phyloP scores from a whole-genome alignment of 1,284 basidiomycete species.

The Sanghuangporus weigelae region DNA sequence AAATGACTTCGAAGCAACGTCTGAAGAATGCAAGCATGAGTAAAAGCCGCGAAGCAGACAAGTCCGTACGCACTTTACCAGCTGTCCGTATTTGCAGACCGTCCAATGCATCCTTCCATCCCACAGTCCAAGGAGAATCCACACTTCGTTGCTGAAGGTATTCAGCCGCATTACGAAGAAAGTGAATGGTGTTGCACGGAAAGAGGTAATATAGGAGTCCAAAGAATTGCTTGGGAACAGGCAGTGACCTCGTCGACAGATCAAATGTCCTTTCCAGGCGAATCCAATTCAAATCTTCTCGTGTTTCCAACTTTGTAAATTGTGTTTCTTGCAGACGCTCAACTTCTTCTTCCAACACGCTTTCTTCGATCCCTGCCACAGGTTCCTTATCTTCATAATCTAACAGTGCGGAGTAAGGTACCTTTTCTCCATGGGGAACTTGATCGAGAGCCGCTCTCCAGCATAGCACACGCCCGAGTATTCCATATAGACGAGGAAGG shows the following conservation, averaged over 20 bases:
- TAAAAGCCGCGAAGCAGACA: conserved; percentile 7
- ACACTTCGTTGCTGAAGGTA: conserved; percentile 52
- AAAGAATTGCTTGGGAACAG: conserved; percentile 61
- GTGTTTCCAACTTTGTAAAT: conserved; percentile 36
- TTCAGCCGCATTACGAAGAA: conserved; percentile 59
- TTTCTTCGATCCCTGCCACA: conserved; percentile 31
- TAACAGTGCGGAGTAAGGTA: conserved; percentile 21
- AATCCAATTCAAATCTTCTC: conserved; percentile 57
- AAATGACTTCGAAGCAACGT: conserved; percentile 65
- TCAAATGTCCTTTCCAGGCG: conserved; percentile 54
- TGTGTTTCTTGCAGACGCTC: conserved; percentile 24
- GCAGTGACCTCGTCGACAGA: conserved; percentile 42
- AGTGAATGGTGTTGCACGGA: conserved; percentile 76
- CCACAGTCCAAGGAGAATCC: conserved; percentile 51
- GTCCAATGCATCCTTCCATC: conserved; percentile 66
- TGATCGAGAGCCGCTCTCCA: conserved; percentile 52
- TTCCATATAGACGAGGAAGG: conserved; percentile 56
- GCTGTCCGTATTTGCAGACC: conserved; percentile 58
- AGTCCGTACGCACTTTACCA: conserved; percentile 46
- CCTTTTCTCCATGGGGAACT: conserved; percentile 20
- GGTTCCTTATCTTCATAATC: conserved; percentile 20
- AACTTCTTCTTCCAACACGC: conserved; percentile 30
- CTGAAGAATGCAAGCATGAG: conserved; percentile 32
- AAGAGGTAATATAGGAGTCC: conserved; percentile 83
- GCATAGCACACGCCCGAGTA: conserved; percentile 63